Base-by-base conservation (phyloP, 805 yeast species). In the Yamadazyma takamatsuzukensis region DNA sequence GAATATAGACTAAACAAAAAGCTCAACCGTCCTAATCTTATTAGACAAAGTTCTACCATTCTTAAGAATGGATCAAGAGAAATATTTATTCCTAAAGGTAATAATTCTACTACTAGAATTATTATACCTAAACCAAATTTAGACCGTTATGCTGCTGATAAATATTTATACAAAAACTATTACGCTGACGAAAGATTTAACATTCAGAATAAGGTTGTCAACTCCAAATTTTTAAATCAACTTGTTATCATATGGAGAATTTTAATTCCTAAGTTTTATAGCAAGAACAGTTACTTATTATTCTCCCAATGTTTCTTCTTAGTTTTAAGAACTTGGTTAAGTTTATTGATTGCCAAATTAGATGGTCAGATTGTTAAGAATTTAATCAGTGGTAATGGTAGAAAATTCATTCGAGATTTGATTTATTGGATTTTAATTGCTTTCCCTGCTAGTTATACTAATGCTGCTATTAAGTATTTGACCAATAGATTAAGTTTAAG, bases 341-440 rank as follows among this genome's bases (percentile, higher is more conserved):
- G 93, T 18, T 68, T 89, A 35, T 61, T 88, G 37, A 87, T 89
- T 19, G 94, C 97, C 4, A 81, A 82, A 52, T 67, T 89, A 31
- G 97, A 89, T 56, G 97, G 96, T 48, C 90, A 84, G 54, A 83
- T 89, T 31, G 96, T 88, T 27, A 81, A 84, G 54, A 90, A 88
- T 56, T 74, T 89, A 51, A 86, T 89, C 45, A 80, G 87, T 12
- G 87, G 88, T 12, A 78, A 81, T 43, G 86, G 88, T 13, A 72
- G 66, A 44, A 80, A 80, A 33, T 89, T 89, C 47, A 55, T 78
- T 25, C 67, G 84, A 38, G 96, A 89, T 54, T 66, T 89, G 55
- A 72, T 77, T 7, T 83, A 83, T 56, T 89, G 97, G 97, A 76
- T 89, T 37, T 59, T 84, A 39, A 79, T 89, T 51, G 96, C 96